Evolutionary conservation across 345 rosid genomes (phyloP).

Genomic region (Dipteronia dyeriana): DNA sequence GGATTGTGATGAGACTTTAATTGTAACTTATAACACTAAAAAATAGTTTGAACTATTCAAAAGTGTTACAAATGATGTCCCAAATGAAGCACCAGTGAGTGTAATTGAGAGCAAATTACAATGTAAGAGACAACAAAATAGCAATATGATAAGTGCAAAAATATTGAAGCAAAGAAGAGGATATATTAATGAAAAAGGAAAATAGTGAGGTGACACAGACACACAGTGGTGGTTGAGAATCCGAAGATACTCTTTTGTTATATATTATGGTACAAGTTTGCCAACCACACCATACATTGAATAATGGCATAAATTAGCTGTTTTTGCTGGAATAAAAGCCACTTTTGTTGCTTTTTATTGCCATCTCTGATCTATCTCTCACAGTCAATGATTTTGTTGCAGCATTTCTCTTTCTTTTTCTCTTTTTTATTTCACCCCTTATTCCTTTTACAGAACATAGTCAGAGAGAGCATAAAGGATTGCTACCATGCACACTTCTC

Average conservation of each 20-base stretch:
- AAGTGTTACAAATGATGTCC: too few relatives aligned
- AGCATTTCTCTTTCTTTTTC: neutral
- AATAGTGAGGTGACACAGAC: neutral
- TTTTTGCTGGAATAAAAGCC: slow-evolving; percentile 1
- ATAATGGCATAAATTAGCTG: slow-evolving; percentile 28
- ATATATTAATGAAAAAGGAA: neutral
- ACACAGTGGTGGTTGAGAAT: neutral
- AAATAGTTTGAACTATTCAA: too few relatives aligned
- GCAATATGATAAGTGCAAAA: too few relatives aligned
- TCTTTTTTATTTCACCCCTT: neutral
- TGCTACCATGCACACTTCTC: neutral
- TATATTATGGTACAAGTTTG: neutral
- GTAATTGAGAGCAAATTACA: too few relatives aligned
- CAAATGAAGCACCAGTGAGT: too few relatives aligned
- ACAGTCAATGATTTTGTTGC: neutral
- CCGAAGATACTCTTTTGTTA: neutral
- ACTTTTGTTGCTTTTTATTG: neutral
- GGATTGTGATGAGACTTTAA: too few relatives aligned
- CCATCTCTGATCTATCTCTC: slow-evolving; percentile 12
- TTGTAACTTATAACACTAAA: too few relatives aligned
- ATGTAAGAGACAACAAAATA: too few relatives aligned
- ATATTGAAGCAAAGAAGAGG: neutral
- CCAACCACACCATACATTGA: slow-evolving; percentile 16
- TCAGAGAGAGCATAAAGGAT: neutral
- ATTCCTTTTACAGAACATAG: neutral